phyloP scores from a whole-genome alignment of 2,329 filamentous ascomycete species.

The Paraphoma chrysanthemicola region DNA sequence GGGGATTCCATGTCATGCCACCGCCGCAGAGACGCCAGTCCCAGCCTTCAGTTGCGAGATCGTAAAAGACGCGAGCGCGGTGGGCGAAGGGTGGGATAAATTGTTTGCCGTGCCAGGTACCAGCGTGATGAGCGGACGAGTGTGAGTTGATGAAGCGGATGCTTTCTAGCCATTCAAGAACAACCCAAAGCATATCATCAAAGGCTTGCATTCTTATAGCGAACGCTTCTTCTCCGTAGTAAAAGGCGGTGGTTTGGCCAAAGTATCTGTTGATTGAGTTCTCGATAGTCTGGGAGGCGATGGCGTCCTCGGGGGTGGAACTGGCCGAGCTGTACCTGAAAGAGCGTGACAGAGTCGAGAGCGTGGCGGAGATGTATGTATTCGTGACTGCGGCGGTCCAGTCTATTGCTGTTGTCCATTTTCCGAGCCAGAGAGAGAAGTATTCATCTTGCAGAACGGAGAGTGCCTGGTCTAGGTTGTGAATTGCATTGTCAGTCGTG shows the following conservation, averaged over 20 bases:
- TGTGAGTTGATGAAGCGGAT: conserved; percentile 79
- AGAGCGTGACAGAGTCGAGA: conserved; percentile 73
- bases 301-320: conserved; percentile 50
- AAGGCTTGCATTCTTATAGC: conserved; percentile 79
- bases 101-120: conserved; percentile 75
- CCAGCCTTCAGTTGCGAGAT: conserved; percentile 80
- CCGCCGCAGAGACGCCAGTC: conserved; percentile 80
- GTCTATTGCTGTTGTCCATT: conserved; percentile 86
- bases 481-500: conserved; percentile 26
- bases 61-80: conserved; percentile 84
- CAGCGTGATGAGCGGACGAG: conserved; percentile 65
- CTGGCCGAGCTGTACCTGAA: conserved; percentile 54
- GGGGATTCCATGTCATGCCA: conserved; percentile 91
- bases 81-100: conserved; percentile 82
- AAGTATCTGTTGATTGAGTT: conserved; percentile 88
- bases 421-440: conserved; percentile 78
- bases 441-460: conserved; percentile 78
- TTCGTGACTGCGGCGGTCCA: conserved; percentile 90
- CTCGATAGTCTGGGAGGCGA: conserved; percentile 55
- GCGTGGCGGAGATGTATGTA: conserved; percentile 77
- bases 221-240: conserved; percentile 85
- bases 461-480: conserved; percentile 63
- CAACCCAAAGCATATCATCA: conserved; percentile 96
- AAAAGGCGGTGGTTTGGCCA: conserved; percentile 76
- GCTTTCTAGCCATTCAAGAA: conserved; percentile 86